These are phyloP conservation scores for Phialophora chinensis DNA, from an alignment of 2,329 filamentous ascomycete genomes.

Conservation along the genomic window DNA sequence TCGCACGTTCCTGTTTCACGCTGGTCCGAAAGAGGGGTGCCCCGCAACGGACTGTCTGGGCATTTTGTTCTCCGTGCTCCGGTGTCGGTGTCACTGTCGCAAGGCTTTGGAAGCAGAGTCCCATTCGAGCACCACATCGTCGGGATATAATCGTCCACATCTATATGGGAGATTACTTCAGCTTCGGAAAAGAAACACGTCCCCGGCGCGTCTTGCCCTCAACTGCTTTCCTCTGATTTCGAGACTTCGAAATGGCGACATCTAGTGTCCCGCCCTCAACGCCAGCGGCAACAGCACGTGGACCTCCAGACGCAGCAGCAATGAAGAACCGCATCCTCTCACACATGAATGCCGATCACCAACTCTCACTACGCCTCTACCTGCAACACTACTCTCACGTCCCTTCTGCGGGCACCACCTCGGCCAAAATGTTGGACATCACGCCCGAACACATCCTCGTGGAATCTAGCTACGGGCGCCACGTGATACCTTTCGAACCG, in stretches of 20 bases:
- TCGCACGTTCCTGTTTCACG: too few relatives aligned
- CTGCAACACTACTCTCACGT: conserved; percentile 73
- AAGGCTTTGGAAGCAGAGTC: too few relatives aligned
- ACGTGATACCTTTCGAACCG: conserved; percentile 69
- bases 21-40: too few relatives aligned
- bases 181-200: background rate
- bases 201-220: background rate
- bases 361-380: conserved; percentile 74
- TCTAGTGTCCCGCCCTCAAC: background rate
- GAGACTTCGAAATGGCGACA: background rate
- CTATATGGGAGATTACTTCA: background rate
- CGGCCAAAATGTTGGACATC: conserved; percentile 70
- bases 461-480: conserved; percentile 54
- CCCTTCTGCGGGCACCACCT: conserved; percentile 49
- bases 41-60: too few relatives aligned
- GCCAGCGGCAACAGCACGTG: conserved; percentile 11
- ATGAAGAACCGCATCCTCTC: conserved; percentile 64
- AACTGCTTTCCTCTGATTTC: background rate
- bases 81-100: too few relatives aligned
- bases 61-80: too few relatives aligned
- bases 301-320: conserved; percentile 25
- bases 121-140: too few relatives aligned
- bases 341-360: conserved; percentile 89
- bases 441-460: conserved; percentile 68
- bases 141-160: background rate